These are phyloP conservation scores for Collybiopsis luxurians DNA, from an alignment of 768 basidiomycete species.

Conservation along the genomic window DNA sequence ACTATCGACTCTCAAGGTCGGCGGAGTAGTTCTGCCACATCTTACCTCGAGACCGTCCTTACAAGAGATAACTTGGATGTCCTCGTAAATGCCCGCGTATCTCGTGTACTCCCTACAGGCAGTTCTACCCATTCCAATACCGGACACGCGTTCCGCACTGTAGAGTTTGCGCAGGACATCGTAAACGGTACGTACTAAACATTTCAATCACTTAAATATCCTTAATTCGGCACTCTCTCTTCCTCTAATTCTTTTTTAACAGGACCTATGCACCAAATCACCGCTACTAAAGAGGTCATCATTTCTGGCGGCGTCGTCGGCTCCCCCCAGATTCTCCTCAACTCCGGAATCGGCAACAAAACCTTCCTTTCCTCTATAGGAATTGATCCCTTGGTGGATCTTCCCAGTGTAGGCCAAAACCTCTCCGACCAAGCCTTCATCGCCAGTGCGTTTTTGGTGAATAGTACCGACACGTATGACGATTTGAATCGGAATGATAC, in stretches of 20 bases:
- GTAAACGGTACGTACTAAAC: neutral
- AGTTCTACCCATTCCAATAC: neutral
- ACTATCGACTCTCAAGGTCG: slow-evolving; percentile 26
- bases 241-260: neutral
- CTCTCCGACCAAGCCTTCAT: slow-evolving; percentile 1
- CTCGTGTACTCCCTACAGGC: slow-evolving; percentile 20
- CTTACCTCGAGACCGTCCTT: slow-evolving; percentile 27
- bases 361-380: slow-evolving; percentile 21
- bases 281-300: slow-evolving; percentile 24
- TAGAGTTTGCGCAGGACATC: slow-evolving; percentile 2
- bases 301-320: slow-evolving; percentile 39
- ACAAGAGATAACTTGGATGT: slow-evolving; percentile 35
- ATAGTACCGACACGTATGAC: neutral
- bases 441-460: neutral
- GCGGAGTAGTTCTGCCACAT: slow-evolving; percentile 35
- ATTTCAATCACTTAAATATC: too few species aligned
- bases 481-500: slow-evolving; percentile 7
- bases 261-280: neutral
- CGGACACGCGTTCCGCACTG: neutral
- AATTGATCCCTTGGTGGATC: slow-evolving; percentile 28
- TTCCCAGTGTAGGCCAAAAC: slow-evolving; percentile 42
- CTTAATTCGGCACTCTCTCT: too few species aligned
- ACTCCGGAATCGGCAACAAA: slow-evolving; percentile 42
- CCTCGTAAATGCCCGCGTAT: slow-evolving; percentile 29
- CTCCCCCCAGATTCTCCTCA: slow-evolving; percentile 42